These are phyloP conservation scores for Arthrobotrys sphaeroides DNA, from an alignment of 2,329 filamentous ascomycete genomes.

Conservation along the genomic window DNA sequence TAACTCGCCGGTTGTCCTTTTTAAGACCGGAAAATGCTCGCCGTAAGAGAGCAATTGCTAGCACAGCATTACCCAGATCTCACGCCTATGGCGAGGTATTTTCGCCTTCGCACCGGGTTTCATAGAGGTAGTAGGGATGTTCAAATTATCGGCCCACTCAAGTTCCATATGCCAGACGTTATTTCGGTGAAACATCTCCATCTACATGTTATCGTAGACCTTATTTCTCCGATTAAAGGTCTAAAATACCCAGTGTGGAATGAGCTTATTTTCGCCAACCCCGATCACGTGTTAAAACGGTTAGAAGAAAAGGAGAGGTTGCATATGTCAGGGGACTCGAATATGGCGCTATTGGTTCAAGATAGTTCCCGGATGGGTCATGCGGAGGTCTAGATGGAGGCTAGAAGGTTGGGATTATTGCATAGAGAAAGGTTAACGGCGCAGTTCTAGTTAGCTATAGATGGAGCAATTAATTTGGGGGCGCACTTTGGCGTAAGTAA, in stretches of 20 bases:
- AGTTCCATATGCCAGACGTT: slow-evolving; percentile 27
- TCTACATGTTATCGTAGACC: slow-evolving; percentile 45
- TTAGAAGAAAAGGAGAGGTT: slow-evolving; percentile 39
- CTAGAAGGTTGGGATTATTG: neutral
- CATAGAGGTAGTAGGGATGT: slow-evolving; percentile 32
- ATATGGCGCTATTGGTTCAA: no score
- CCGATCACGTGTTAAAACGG: slow-evolving; percentile 17
- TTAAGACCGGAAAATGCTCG: slow-evolving; percentile 44
- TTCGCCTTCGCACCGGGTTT: slow-evolving; percentile 31
- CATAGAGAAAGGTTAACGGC: neutral
- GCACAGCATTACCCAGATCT: slow-evolving; percentile 32
- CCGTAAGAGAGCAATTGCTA: slow-evolving; percentile 31
- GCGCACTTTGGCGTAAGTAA: no score
- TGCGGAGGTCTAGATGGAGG: slow-evolving; percentile 22
- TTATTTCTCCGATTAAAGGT: neutral
- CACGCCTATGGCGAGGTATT: neutral
- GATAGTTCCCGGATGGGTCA: neutral
- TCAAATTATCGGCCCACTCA: slow-evolving; percentile 2
- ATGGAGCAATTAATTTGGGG: no score
- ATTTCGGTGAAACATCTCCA: slow-evolving; percentile 48
- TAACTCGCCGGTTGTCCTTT: neutral
- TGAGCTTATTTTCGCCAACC: slow-evolving; percentile 23
- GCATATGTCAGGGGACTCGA: neutral
- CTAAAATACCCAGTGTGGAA: slow-evolving; percentile 44
- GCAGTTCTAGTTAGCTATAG: neutral